These are phyloP conservation scores for Heliamphora pulchella DNA, from an alignment of 179 eudicot genomes.

Conservation along the genomic window DNA sequence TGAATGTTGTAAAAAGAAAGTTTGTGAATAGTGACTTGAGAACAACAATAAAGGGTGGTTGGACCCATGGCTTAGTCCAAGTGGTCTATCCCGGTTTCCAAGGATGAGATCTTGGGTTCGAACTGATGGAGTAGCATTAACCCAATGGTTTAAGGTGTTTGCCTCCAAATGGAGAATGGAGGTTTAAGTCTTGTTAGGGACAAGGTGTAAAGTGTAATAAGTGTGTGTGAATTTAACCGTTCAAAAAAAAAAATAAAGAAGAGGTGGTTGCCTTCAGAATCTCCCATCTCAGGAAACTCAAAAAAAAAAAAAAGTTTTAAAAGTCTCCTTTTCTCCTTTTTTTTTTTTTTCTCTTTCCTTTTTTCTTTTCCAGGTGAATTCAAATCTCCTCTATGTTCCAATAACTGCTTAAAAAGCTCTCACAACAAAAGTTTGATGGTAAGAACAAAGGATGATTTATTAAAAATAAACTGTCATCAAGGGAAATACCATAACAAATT, in stretches of 20 bases:
- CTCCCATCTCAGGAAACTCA: slow-evolving; percentile 15
- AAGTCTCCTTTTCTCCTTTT: slow-evolving; percentile 29
- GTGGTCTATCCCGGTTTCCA: no score
- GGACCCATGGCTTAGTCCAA: no score
- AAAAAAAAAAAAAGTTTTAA: slow-evolving; percentile 23
- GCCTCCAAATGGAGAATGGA: no score
- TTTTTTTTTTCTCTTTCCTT: slow-evolving; percentile 14
- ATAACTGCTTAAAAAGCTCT: slow-evolving; percentile 11
- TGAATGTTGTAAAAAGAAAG: background rate
- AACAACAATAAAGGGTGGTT: slow-evolving; percentile 21
- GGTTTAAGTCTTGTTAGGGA: no score
- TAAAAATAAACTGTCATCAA: slow-evolving; percentile 7
- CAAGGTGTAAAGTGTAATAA: no score
- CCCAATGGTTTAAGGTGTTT: no score
- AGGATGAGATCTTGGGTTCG: no score
- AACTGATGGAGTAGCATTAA: no score
- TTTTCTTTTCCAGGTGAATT: background rate
- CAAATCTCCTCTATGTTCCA: background rate
- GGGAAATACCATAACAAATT: background rate
- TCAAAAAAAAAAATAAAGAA: no score
- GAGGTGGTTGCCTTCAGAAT: no score
- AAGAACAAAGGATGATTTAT: background rate
- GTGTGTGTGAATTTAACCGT: no score
- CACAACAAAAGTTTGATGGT: background rate
- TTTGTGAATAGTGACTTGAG: slow-evolving; percentile 18